Base-by-base conservation (phyloP, 495 filamentous ascomycete genomes). In the Hypoxylon crocopeplum region DNA sequence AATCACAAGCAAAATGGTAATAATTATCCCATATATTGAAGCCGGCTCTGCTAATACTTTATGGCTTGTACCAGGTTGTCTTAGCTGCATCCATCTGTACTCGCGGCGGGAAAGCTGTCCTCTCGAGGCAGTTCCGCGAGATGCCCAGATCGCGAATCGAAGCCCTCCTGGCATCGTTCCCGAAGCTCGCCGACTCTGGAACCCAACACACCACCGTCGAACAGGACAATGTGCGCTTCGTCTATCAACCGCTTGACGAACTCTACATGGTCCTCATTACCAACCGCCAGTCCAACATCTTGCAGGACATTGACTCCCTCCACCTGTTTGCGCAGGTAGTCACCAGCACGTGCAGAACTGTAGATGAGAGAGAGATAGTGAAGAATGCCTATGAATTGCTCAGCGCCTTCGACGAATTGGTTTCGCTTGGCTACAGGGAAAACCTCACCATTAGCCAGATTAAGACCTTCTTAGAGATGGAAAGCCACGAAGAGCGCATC, bases 211-310 rank as follows among this genome's bases (percentile, higher is more conserved):
- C 94, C 6, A 98, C 90, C 11, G 92, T 97, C 46, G 94, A 98
- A 74, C 93, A 97, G 72, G 94, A 98, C 80, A 97, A 96, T 82
- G 94, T 98, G 64, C 94, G 94, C 72, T 98, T 96, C 71, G 94
- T 98, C 45, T 98, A 98, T 80, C 94, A 98, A 74, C 94, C 95
- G 55, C 83, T 98, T 48, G 95, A 98, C 75, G 95, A 98, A 79
- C 86, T 98, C 56, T 98, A 98, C 82, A 97, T 98, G 84, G 93
- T 98, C 48, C 87, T 98, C 58, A 98, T 98, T 75, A 98, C 95
- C 77, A 98, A 98, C 80, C 91, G 91, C 53, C 93, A 98, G 82
- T 96, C 92, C 66, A 98, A 98, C 78, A 98, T 98, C 63, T 84
- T 98, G 24, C 94, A 98, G 78, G 94, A 98, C 70, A 98, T 98